Conservation (phyloP, 768 basidiomycete genomes). For the Asterophora parasitica region DNA sequence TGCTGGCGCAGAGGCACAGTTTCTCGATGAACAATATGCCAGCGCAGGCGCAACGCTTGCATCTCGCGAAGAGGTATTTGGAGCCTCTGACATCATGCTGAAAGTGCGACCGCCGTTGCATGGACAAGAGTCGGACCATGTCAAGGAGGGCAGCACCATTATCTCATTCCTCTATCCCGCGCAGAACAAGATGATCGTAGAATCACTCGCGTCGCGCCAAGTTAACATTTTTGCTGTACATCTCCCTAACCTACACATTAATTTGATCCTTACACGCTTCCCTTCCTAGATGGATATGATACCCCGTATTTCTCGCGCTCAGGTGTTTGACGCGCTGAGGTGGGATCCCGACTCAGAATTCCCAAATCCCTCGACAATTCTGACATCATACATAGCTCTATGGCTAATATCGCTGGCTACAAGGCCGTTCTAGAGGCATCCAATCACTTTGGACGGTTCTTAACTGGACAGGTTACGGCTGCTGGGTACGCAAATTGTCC, state of each 20-base stretch:
- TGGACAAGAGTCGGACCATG: slow-evolving; percentile 52
- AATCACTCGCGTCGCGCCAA: slow-evolving; percentile 59
- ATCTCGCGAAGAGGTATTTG: slow-evolving; percentile 67
- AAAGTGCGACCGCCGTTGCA: slow-evolving; percentile 78
- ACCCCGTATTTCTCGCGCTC: slow-evolving; percentile 86
- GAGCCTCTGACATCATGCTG: slow-evolving; percentile 68
- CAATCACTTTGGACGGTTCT: slow-evolving; percentile 83
- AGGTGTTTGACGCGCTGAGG: slow-evolving; percentile 88
- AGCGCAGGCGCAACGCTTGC: slow-evolving; percentile 77
- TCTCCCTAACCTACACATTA: slow-evolving; percentile 2
- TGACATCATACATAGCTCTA: slow-evolving; percentile 51
- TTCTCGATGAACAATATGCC: slow-evolving; percentile 74
- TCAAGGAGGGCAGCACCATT: slow-evolving; percentile 74
- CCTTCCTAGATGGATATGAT: slow-evolving; percentile 76
- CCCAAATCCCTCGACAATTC: neutral
- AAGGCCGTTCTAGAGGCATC: slow-evolving; percentile 90
- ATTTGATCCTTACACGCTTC: neutral
- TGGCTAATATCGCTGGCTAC: slow-evolving; percentile 94
- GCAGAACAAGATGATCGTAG: slow-evolving; percentile 74
- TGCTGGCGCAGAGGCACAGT: slow-evolving; percentile 71
- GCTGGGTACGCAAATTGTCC: slow-evolving; percentile 59
- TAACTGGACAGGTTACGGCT: slow-evolving; percentile 89
- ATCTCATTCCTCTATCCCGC: slow-evolving; percentile 83
- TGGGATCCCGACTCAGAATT: slow-evolving; percentile 22
- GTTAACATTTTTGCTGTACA: slow-evolving; percentile 68